Base-by-base conservation (phyloP, 2,329 filamentous ascomycete genomes). In the Pseudogymnoascus sp. region DNA sequence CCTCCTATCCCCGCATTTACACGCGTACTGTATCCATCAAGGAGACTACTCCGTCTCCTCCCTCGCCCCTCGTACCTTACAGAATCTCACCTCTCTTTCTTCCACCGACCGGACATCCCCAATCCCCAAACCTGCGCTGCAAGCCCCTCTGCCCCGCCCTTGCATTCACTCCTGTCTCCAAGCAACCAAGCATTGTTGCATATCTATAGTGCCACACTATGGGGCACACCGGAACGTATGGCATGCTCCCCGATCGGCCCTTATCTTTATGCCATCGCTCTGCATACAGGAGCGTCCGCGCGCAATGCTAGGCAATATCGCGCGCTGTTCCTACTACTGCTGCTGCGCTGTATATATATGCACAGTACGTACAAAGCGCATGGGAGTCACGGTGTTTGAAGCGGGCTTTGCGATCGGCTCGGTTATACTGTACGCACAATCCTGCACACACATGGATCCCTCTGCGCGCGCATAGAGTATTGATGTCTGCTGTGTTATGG, bases 201-300 rank as follows among this genome's bases (percentile, higher is more conserved):
- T 54, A 54, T 33, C 44, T 31, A 54, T 54, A 33, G 44, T 54
- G 44, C 44, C n/a, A 9, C 44, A 54, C 29, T 54, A 54, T 54
- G 5, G 9, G 6, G 8, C 26, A 9, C 44, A 54, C 26, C 44
- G 44, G 44, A 54, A 54, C 26, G n/a, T 29, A 54, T 17, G 26
- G 8, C 11, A 10, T 26, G 4, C 26, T 50, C 44, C 44, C 44
- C 44, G 44, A 50, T 50, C 44, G 44, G 44, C 44, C 44, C 44
- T 31, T 50, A 31, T 50, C 44, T 31, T 50, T 17, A 31, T 50
- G 44, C 26, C 26, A 54, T 54, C 26, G 44, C 9, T 11, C 13
- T 8, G 26, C 44, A 31, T 11, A 15, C 5, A 54, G 44, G 44
- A 54, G 44, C 44, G 26, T 54, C 26, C 44, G 26, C 44, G 44